Conservation (phyloP, 768 basidiomycete species). For the Mycena floridula region DNA sequence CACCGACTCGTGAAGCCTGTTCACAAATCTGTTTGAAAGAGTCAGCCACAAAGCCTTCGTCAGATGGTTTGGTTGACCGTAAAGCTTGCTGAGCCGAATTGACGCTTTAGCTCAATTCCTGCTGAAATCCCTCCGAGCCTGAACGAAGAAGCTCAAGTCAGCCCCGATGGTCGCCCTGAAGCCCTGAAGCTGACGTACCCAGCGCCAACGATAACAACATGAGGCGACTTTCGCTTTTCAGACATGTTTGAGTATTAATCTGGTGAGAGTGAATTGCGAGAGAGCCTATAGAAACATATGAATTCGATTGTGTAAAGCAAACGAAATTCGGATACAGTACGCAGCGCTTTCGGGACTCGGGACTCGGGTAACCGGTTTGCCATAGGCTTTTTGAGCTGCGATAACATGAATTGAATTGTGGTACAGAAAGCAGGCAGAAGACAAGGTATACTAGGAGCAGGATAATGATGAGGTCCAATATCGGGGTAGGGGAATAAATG, state of each 20-base stretch:
- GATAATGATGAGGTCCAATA: background rate
- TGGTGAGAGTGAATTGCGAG: too few relatives aligned
- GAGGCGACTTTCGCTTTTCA: conserved; percentile 19
- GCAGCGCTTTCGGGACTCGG: too few relatives aligned
- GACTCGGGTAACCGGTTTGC: too few relatives aligned
- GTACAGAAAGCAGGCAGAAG: background rate
- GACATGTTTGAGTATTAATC: too few relatives aligned
- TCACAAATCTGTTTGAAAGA: conserved; percentile 40
- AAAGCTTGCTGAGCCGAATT: conserved; percentile 40
- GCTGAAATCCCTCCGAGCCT: conserved; percentile 43
- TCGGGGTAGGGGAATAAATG: background rate
- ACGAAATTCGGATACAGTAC: too few relatives aligned
- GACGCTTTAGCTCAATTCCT: conserved; percentile 39
- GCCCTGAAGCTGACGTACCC: conserved; percentile 29
- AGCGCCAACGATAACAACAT: conserved; percentile 44
- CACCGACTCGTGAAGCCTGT: conserved; percentile 39
- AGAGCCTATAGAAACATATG: too few relatives aligned
- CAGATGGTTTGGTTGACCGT: conserved; percentile 26
- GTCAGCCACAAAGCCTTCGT: background rate
- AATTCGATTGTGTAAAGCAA: too few relatives aligned
- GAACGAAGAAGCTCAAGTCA: background rate
- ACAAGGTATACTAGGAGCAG: background rate
- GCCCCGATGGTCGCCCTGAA: too few relatives aligned
- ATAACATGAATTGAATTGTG: background rate
- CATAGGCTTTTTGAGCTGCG: too few relatives aligned